phyloP scores from a whole-genome alignment of 179 eudicot species.

The Actinidia arguta region DNA sequence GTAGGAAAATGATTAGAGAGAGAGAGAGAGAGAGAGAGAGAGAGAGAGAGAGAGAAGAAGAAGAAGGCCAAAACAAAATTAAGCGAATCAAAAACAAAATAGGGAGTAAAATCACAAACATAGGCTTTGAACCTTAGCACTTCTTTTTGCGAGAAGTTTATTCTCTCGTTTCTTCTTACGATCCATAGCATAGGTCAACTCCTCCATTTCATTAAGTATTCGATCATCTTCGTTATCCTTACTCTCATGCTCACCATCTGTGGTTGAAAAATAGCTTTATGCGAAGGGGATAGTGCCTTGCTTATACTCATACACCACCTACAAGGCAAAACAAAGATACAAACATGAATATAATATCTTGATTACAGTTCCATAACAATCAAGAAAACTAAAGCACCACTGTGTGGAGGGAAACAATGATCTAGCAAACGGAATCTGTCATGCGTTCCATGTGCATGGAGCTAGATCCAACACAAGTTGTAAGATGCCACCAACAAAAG shows the following conservation, averaged over 20 bases:
- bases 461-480: neutral
- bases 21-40: too few relatives aligned
- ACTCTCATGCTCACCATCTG: conserved; percentile 33
- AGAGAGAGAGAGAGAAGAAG: neutral
- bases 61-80: neutral
- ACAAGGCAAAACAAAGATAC: conserved; percentile 13
- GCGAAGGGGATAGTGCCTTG: conserved; percentile 62
- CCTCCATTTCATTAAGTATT: conserved; percentile 88
- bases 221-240: conserved; percentile 74
- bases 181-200: conserved; percentile 70
- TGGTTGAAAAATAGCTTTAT: conserved; percentile 39
- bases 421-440: neutral
- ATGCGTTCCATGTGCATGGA: neutral
- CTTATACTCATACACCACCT: conserved; percentile 87
- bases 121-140: conserved; percentile 60
- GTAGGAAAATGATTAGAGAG: too few relatives aligned
- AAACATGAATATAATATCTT: neutral
- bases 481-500: neutral
- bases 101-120: neutral
- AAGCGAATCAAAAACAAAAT: neutral
- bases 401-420: conserved; percentile 3
- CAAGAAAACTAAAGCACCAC: conserved; percentile 2
- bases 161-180: conserved; percentile 80
- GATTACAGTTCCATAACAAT: neutral
- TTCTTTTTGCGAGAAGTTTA: conserved; percentile 72